phyloP scores from a whole-genome alignment of 306 rosid species.

The Pyrus bretschneideri region DNA sequence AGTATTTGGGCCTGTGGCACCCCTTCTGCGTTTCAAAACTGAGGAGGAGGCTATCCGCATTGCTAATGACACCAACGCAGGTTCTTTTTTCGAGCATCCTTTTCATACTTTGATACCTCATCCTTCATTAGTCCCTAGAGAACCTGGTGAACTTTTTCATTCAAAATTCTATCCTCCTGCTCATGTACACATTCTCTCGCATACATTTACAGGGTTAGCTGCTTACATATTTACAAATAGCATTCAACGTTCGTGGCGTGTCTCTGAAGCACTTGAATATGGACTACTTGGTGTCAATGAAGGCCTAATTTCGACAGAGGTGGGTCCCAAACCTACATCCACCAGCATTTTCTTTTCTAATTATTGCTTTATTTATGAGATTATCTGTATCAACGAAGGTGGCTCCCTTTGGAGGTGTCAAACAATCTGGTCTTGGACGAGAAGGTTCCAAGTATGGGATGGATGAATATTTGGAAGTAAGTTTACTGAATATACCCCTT shows the following conservation, averaged over 20 bases:
- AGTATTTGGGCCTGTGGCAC: slow-evolving; percentile 95
- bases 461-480: slow-evolving; percentile 94
- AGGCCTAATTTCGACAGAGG: slow-evolving; percentile 95
- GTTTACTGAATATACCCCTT: not conserved
- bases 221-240: slow-evolving; percentile 78
- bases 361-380: not conserved
- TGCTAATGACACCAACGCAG: slow-evolving; percentile 86
- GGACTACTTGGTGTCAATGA: slow-evolving; percentile 94
- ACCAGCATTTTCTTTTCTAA: not conserved
- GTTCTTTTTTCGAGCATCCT: slow-evolving; percentile 31
- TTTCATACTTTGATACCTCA: slow-evolving; percentile 6
- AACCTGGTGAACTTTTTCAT: not conserved
- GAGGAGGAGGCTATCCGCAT: slow-evolving; percentile 82
- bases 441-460: slow-evolving; percentile 98
- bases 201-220: slow-evolving; percentile 64
- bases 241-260: slow-evolving; percentile 93
- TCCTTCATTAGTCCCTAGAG: not conserved
- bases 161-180: slow-evolving; percentile 2
- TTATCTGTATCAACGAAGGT: slow-evolving; percentile 47
- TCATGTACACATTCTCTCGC: not conserved
- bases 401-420: slow-evolving; percentile 96
- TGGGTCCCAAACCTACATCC: slow-evolving; percentile 25
- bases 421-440: slow-evolving; percentile 96
- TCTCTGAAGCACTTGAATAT: slow-evolving; percentile 92
- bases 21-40: slow-evolving; percentile 75